Evolutionary conservation across 768 basidiomycete species (phyloP), one percentile per base, ranked within the genome.

Genomic region (Rhodotorula diobovata): DNA sequence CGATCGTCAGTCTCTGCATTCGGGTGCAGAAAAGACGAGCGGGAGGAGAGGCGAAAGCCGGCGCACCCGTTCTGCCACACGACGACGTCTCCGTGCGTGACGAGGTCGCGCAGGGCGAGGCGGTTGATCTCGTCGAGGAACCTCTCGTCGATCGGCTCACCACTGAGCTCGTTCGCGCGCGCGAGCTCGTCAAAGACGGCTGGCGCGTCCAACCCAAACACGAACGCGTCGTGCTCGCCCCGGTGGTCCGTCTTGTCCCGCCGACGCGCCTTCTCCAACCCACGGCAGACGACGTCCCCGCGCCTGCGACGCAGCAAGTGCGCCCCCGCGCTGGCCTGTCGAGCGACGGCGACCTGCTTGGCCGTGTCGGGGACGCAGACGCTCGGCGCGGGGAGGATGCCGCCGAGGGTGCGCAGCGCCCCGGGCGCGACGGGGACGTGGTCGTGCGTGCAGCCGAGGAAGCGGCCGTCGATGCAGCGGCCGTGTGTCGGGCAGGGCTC

Each of bases 401-500:
- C 80, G 34, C 43, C 79, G 70, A 45, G 74, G n/a, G 32, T 76
- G 32, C 35, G 72, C 61, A 43, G 72, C 56, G 78, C 30, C 68
- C 64, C 15, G 41, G 45, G 11, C 65, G 56, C 9, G 25, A 50
- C 48, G 9, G 79, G 72, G 55, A 82, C 72, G 67, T 81, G 82
- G 61, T 81, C 81, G 34, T 74, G 75, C 30, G 74, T 76, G 71
- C 82, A 83, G 21, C 75, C 67, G 34, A 76, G 35, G 39, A 83
- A 66, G 16, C 76, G 21, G 2, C 80, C 81, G 21, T 76, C 71
- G 18, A 61, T 30, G 68, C 82, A 83, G 21, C 70, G 51, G 3
- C 79, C 82, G 65, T 82, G 81, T 5, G 74, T 61, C 0, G 82
- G 82, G 68, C 82, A 83, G 35, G 81, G 75, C 2, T 80, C 78